phyloP scores from a whole-genome alignment of 306 rosid species.

The Vicia villosa region DNA sequence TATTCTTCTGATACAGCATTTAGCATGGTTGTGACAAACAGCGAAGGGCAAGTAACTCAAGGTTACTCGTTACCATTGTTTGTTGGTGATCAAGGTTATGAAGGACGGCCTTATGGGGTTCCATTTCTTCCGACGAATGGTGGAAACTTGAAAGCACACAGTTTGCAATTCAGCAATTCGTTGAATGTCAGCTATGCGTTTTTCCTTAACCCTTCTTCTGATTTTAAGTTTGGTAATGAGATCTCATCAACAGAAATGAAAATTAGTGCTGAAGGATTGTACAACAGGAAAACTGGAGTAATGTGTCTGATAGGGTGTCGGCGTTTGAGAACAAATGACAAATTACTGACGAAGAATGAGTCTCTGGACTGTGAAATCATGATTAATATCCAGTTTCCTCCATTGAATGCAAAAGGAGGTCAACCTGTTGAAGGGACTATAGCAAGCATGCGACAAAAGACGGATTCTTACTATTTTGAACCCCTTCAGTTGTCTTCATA shows the following conservation, averaged over 20 bases:
- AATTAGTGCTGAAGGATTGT: slow-evolving; percentile 80
- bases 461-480: slow-evolving; percentile 68
- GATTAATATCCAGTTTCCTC: slow-evolving; percentile 67
- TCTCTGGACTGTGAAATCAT: slow-evolving; percentile 70
- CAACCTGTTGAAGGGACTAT: slow-evolving; percentile 63
- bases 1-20: slow-evolving; percentile 71
- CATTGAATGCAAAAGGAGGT: slow-evolving; percentile 50
- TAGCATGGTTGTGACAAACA: slow-evolving; percentile 57
- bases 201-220: slow-evolving; percentile 45
- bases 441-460: slow-evolving; percentile 63
- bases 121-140: slow-evolving; percentile 28
- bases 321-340: slow-evolving; percentile 45
- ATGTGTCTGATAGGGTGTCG: slow-evolving; percentile 85
- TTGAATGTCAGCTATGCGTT: slow-evolving; percentile 69
- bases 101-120: slow-evolving; percentile 38
- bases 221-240: slow-evolving; percentile 46
- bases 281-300: slow-evolving; percentile 59
- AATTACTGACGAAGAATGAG: slow-evolving; percentile 43
- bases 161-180: slow-evolving; percentile 31
- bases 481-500: slow-evolving; percentile 56
- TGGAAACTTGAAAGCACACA: slow-evolving; percentile 24
- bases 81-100: slow-evolving; percentile 51
- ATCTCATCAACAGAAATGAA: slow-evolving; percentile 41
- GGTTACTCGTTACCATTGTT: slow-evolving; percentile 68
- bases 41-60: slow-evolving; percentile 57